phyloP scores from a whole-genome alignment of 768 basidiomycete genomes.

The Kwoniella heveanensis region DNA sequence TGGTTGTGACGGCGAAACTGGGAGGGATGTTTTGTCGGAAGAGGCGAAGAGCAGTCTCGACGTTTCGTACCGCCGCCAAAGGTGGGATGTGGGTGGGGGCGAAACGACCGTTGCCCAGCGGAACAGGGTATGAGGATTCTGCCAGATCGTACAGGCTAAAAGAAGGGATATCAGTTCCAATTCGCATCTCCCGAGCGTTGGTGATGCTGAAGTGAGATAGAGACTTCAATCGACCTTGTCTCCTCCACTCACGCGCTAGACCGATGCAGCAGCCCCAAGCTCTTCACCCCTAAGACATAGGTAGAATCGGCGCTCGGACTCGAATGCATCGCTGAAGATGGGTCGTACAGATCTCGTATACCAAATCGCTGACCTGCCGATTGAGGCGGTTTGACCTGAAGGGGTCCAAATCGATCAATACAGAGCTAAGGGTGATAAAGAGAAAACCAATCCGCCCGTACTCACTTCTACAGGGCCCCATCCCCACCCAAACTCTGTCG shows the following conservation, averaged over 20 bases:
- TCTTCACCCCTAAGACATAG: conserved; percentile 41
- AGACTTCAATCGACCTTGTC: no score
- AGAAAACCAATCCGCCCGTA: no score
- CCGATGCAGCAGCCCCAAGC: conserved; percentile 37
- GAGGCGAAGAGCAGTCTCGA: conserved; percentile 26
- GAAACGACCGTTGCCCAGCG: conserved; percentile 15
- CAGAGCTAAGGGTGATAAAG: no score
- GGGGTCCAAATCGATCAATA: neutral
- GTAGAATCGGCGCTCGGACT: conserved; percentile 34
- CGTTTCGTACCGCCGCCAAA: conserved; percentile 17
- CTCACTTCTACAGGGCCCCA: conserved; percentile 29
- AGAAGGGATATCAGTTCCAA: neutral
- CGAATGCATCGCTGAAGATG: conserved; percentile 18
- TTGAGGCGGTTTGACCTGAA: conserved; percentile 5
- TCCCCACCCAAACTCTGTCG: conserved; percentile 48
- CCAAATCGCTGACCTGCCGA: conserved; percentile 4
- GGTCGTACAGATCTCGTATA: conserved; percentile 37
- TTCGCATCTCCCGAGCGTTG: no score
- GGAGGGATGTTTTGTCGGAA: conserved; percentile 33
- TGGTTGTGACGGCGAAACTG: conserved; percentile 8
- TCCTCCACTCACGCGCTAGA: conserved; percentile 45
- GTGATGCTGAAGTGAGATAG: no score
- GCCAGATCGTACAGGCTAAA: conserved; percentile 49
- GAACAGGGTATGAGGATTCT: conserved; percentile 22
- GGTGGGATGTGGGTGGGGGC: conserved; percentile 31